phyloP scores from a whole-genome alignment of 2,329 filamentous ascomycete species.

The Harringtonia lauricola region DNA sequence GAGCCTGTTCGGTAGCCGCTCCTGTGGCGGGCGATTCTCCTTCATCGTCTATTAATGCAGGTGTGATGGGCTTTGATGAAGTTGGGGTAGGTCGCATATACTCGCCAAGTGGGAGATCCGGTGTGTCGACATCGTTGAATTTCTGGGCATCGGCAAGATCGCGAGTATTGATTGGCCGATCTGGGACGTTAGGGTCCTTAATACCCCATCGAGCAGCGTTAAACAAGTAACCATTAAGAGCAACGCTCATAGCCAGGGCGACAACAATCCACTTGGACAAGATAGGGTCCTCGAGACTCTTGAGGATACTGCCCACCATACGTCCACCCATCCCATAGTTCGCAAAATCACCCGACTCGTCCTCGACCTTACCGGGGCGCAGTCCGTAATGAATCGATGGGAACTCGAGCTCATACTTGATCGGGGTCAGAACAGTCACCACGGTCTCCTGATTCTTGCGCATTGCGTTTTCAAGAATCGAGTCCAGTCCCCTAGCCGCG shows the following conservation, averaged over 20 bases:
- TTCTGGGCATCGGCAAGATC: conserved; percentile 55
- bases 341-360: conserved; percentile 33
- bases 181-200: conserved; percentile 66
- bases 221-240: conserved; percentile 94
- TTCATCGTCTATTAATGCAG: conserved; percentile 48
- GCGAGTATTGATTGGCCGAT: conserved; percentile 46
- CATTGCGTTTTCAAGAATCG: conserved; percentile 62
- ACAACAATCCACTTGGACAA: conserved; percentile 97
- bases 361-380: conserved; percentile 28
- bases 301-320: conserved; percentile 81
- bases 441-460: conserved; percentile 54
- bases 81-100: conserved; percentile 21
- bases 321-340: conserved; percentile 48
- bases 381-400: conserved; percentile 54
- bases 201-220: conserved; percentile 95
- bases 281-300: conserved; percentile 89
- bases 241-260: conserved; percentile 80
- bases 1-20: conserved; percentile 21
- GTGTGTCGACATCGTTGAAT: conserved; percentile 50
- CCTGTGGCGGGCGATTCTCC: conserved; percentile 28
- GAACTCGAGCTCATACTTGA: conserved; percentile 85
- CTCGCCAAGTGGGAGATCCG: conserved; percentile 43
- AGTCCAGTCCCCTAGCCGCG: conserved; percentile 77
- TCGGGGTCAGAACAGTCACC: conserved; percentile 81
- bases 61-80: conserved; percentile 34